phyloP scores from a whole-genome alignment of 2,329 filamentous ascomycete genomes.

The Trichophyton simii region DNA sequence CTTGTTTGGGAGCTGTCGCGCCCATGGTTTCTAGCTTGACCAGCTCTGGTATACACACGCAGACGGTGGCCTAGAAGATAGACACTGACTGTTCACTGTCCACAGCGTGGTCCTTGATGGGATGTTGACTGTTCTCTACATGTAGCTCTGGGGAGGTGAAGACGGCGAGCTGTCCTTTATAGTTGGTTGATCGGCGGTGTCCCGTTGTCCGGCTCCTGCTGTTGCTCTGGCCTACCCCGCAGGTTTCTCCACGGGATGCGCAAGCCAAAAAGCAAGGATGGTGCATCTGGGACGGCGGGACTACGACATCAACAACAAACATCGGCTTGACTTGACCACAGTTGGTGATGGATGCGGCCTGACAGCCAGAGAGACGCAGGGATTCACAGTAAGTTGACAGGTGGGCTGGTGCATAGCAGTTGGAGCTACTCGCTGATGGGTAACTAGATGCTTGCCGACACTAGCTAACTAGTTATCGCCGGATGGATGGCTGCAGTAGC shows the following conservation, averaged over 20 bases:
- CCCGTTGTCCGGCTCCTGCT: background rate
- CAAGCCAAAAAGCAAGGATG: background rate
- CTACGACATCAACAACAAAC: background rate
- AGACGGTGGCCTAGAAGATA: background rate
- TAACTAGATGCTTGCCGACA: too few species aligned
- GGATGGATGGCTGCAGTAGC: too few species aligned
- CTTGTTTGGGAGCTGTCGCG: constrained; percentile 25
- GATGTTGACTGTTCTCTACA: too few species aligned
- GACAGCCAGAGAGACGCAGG: too few species aligned
- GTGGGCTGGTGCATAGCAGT: too few species aligned
- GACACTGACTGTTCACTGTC: background rate
- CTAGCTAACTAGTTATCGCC: too few species aligned
- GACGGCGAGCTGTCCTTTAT: background rate
- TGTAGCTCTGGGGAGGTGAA: too few species aligned
- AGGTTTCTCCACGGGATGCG: background rate
- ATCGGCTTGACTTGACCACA: background rate
- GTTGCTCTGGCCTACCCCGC: background rate
- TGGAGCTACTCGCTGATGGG: too few species aligned
- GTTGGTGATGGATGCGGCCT: background rate
- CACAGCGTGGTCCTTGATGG: too few species aligned
- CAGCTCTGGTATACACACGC: too few species aligned
- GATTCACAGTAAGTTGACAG: too few species aligned
- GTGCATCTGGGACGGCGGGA: background rate
- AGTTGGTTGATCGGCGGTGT: background rate
- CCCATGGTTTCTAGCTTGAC: constrained; percentile 19